Evolutionary conservation across 495 filamentous ascomycete species (phyloP).

Genomic region (Trichoderma gamsii): DNA sequence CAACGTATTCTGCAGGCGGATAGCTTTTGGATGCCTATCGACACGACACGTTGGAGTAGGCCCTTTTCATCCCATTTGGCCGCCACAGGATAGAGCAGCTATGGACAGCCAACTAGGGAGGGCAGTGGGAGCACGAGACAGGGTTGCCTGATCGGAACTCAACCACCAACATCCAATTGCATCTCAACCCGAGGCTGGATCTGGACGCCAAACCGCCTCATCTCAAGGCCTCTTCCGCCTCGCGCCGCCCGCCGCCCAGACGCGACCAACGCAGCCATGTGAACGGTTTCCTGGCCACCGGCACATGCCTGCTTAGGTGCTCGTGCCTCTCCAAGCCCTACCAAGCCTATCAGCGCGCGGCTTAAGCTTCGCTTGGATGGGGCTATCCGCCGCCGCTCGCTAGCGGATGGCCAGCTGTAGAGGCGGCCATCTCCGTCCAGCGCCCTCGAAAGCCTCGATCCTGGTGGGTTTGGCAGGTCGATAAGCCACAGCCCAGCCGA

Average conservation of each 20-base stretch:
- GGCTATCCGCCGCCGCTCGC: not conserved
- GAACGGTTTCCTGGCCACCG: not conserved
- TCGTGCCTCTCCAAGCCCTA: conserved; percentile 3
- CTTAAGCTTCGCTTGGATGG: conserved; percentile 1
- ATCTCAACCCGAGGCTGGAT: not conserved
- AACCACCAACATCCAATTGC: not conserved
- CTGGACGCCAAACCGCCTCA: not conserved
- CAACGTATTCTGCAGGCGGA: not conserved
- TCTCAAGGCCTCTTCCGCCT: not conserved
- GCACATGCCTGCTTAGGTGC: conserved; percentile 4
- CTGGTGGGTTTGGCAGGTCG: not conserved
- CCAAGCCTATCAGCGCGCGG: conserved; percentile 8
- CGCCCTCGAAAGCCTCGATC: conserved; percentile 9
- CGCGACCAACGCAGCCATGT: not conserved
- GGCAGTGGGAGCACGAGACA: not conserved
- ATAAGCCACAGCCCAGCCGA: not conserved
- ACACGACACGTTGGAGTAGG: not conserved
- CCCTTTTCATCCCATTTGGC: not conserved
- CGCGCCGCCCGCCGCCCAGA: not conserved
- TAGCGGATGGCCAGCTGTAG: conserved; percentile 7
- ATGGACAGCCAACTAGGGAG: not conserved
- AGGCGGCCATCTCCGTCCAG: conserved; percentile 2
- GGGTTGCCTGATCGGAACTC: not conserved
- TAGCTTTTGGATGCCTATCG: not conserved
- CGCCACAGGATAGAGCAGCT: not conserved